phyloP scores from a whole-genome alignment of 1,284 basidiomycete species.

The Athelia psychrophila region DNA sequence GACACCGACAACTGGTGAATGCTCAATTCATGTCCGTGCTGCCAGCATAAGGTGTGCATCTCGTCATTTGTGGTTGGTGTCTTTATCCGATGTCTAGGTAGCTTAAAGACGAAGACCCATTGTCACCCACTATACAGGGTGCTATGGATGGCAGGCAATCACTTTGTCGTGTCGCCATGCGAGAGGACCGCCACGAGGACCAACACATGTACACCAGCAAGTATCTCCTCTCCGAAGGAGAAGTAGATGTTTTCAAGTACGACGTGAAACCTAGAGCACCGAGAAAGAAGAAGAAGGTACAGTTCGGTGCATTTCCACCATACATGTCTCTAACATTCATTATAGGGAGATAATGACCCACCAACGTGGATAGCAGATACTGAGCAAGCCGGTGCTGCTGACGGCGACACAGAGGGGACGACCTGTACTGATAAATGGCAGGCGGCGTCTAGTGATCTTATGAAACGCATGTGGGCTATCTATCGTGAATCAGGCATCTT shows the following conservation, averaged over 20 bases:
- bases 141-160: neutral
- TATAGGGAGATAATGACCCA: neutral
- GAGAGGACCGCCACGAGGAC: neutral
- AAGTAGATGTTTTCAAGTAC: neutral
- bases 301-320: neutral
- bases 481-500: neutral
- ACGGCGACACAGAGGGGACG: neutral
- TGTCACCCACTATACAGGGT: neutral
- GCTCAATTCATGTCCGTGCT: neutral
- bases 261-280: neutral
- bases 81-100: neutral
- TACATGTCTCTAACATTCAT: neutral
- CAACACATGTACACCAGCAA: neutral
- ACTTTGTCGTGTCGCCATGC: neutral
- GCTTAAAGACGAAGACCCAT: neutral
- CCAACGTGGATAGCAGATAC: neutral
- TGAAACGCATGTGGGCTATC: neutral
- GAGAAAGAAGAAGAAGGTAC: neutral
- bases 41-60: neutral
- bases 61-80: neutral
- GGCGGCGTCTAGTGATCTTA: neutral
- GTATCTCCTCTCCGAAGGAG: neutral
- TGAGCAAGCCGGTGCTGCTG: neutral
- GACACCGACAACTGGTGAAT: neutral
- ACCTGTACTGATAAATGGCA: neutral